Conservation (phyloP, 139 green algal species). For the Gonium pectorale region DNA sequence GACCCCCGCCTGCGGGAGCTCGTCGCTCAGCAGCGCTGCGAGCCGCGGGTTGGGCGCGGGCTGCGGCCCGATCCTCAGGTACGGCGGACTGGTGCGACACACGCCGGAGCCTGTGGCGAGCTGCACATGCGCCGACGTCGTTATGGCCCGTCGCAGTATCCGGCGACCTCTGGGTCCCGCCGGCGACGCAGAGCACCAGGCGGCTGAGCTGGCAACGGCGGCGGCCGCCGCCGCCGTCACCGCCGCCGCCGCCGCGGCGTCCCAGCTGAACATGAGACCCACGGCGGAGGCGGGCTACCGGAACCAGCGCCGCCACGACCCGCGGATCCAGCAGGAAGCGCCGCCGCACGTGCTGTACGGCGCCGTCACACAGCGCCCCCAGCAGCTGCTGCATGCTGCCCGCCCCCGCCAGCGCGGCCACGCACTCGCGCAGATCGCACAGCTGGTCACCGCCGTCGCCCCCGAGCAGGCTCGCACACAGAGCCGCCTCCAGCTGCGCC, state of each 20-base stretch:
- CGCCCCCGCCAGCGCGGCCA: neutral
- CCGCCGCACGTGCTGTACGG: neutral
- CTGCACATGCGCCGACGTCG: no score
- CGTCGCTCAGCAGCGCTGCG: no score
- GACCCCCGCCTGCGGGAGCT: no score
- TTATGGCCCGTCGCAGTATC: no score
- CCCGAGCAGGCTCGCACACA: neutral
- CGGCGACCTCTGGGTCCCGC: no score
- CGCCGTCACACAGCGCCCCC: neutral
- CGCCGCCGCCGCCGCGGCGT: neutral
- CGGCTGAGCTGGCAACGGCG: neutral
- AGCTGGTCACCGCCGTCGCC: neutral
- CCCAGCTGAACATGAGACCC: conserved; percentile 12
- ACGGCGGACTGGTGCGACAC: no score
- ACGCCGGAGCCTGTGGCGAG: no score
- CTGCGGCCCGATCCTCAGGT: no score
- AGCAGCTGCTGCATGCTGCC: conserved; percentile 17
- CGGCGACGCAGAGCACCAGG: no score
- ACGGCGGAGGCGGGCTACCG: neutral
- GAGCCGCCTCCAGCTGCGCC: neutral
- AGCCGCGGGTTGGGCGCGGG: no score
- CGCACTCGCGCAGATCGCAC: neutral
- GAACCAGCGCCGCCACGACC: conserved; percentile 14
- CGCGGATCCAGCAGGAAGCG: conserved; percentile 9
- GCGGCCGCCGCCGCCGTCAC: no score